phyloP scores from a whole-genome alignment of 495 filamentous ascomycete species.

The Aspergillus mulundensis region DNA sequence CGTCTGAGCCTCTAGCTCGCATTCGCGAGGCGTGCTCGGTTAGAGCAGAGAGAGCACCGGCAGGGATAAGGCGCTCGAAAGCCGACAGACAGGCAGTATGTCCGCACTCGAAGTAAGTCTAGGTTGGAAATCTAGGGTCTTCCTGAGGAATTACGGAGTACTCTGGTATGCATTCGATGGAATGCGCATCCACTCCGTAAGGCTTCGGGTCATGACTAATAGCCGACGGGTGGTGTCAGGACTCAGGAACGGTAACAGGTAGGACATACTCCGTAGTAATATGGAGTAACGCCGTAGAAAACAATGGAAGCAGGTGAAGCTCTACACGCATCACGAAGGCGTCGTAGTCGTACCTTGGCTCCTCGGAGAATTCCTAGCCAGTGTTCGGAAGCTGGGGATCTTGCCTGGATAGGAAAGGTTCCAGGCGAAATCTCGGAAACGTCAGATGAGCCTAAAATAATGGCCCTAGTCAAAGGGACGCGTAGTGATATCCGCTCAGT shows the following conservation, averaged over 20 bases:
- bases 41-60: background rate
- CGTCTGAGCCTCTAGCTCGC: background rate
- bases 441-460: background rate
- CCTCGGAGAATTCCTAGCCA: conserved; percentile 14
- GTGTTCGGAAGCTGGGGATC: background rate
- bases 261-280: background rate
- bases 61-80: background rate
- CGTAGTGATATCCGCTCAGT: background rate
- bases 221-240: no score
- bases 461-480: background rate
- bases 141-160: no score
- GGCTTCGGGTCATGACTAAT: no score
- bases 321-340: background rate
- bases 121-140: no score
- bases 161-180: no score
- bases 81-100: background rate
- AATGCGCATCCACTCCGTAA: no score
- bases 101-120: background rate
- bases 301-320: background rate
- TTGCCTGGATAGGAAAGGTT: conserved; percentile 5
- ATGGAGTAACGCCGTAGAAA: background rate
- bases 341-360: background rate
- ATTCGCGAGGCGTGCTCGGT: background rate
- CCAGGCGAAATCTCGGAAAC: conserved; percentile 12
- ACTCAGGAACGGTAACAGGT: background rate